Evolutionary conservation across 2,329 filamentous ascomycete species (phyloP), one percentile per base, ranked within the genome.

Genomic region (Cordyceps fumosorosea): DNA sequence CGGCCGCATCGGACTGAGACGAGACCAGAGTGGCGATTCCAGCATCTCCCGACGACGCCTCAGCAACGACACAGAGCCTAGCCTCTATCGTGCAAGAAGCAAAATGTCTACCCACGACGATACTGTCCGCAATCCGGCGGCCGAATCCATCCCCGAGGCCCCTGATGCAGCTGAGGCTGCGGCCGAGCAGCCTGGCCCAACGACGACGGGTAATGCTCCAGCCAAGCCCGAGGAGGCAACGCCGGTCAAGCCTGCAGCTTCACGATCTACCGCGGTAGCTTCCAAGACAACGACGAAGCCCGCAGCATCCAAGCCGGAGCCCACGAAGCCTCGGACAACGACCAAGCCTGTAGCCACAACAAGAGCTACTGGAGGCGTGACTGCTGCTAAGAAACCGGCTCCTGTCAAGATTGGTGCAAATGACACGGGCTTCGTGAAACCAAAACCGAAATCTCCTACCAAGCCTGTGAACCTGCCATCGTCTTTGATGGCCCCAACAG

Each of bases 401-500:
- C 69, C 78, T 3, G 67, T 79, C 40, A 78, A 79, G 53, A 66
- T 72, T 2, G 75, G 76, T 22, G 69, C 69, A 26, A 64, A 70
- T n/a, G 73, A 75, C 32, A 71, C 76, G 7, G 77, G 74, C 2
- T 81, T 82, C 64, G 75, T 79, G 32, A 87, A 86, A 69, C 83
- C 84, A 10, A 87, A 85, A 70, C 75, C 81, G 47, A 87, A 85
- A 72, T 90, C 89, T 12, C 87, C 87, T 2, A 91, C 89, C 2
- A 84, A 85, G 61, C 88, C 88, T 11, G 78, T 86, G 57, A 84
- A 83, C 62, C 77, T 91, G 1, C 86, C 89, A 10, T 78, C 88
- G 11, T 86, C 87, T 62, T 77, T 91, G 34, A 88, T 81, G 26
- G 86, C 87, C 6, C 88, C 87, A 37, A 92, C 89, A 3, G 84